Percentiles rank a stretch among this genome's conserved stretches.
Conservation (phyloP, 108 stramenopile species). For the Nitzschia inconspicua region DNA sequence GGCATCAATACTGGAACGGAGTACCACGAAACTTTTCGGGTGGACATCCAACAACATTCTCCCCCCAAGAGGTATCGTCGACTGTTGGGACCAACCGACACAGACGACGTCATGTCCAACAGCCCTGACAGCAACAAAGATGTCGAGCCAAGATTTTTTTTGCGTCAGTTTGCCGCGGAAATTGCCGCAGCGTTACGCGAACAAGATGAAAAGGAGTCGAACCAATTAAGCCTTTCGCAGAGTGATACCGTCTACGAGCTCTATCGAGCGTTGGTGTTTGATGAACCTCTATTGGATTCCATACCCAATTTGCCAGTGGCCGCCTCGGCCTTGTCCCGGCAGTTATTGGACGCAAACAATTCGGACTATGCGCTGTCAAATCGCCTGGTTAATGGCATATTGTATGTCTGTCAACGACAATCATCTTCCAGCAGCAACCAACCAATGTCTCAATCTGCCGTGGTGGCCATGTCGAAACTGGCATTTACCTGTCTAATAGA, state of each 20-base stretch:
- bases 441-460: not conserved
- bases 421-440: not conserved
- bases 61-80: too few species aligned
- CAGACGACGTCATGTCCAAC: too few species aligned
- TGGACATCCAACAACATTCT: too few species aligned
- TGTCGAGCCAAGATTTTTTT: too few species aligned
- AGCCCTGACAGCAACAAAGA: too few species aligned
- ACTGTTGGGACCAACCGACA: too few species aligned
- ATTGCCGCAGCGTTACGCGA: constrained; percentile 26
- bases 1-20: too few species aligned
- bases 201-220: constrained; percentile 1
- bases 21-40: too few species aligned
- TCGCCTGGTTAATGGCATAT: constrained; percentile 31
- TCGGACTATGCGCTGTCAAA: constrained; percentile 22
- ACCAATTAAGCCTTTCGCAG: not conserved
- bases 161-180: constrained; percentile 25
- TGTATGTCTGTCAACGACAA: constrained; percentile 16
- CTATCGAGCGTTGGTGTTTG: constrained; percentile 28
- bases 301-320: constrained; percentile 13
- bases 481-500: constrained; percentile 22
- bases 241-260: constrained; percentile 10
- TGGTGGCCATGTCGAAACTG: constrained; percentile 26
- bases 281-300: constrained; percentile 24
- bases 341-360: constrained; percentile 5
- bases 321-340: constrained; percentile 13